Evolutionary conservation across 441 rosid genomes (phyloP), one percentile per base, ranked within the genome.

Genomic region (Brassica hybrid): DNA sequence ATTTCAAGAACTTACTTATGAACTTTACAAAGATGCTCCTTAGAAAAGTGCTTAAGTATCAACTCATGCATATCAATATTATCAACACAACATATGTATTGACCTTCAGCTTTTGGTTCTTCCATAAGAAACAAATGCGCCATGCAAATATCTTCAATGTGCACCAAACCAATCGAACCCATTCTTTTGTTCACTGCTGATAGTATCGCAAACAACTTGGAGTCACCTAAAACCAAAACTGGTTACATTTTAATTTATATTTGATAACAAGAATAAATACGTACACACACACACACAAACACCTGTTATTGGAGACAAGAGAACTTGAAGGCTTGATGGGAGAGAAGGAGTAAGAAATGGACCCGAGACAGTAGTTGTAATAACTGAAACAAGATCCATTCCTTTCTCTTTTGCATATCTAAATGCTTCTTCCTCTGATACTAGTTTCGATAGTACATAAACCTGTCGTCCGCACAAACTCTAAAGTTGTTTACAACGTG

Each of bases 111-210:
- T 36, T 73, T 67, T 13, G 71, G 25, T 14, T 84, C 81, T 82
- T 90, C 86, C 97, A 94, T 92, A 18, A 94, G 84, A 78, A 92
- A 91, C 69, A 88, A 25, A 75, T 91, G 98, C 1, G 90, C 95
- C 13, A 72, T 76, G 83, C 97, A 91, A 67, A 90, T 83, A 79
- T 92, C 98, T 66, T 91, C 93, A 50, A 88, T 85, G 76, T 94
- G 98, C 65, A 89, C 95, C 10, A 92, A 80, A 30, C 90, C 89
- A 58, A 92, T 77, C 9, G 97, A 89, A 38, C 97, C 94, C 92
- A 92, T 91, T 81, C 97, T 85, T 16, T 79, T 76, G 71, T 78
- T 85, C 67, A 91, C 97, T 13, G 94, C 88, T 27, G 93, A 88
- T 25, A 92, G 66, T 83, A 92, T 94, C 23, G 61, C 79, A 64